Percentiles rank a stretch among this genome's conserved stretches.
These are phyloP conservation scores for Stagonosporopsis tanaceti DNA, from an alignment of 2,329 filamentous ascomycete genomes.

Conservation along the genomic window DNA sequence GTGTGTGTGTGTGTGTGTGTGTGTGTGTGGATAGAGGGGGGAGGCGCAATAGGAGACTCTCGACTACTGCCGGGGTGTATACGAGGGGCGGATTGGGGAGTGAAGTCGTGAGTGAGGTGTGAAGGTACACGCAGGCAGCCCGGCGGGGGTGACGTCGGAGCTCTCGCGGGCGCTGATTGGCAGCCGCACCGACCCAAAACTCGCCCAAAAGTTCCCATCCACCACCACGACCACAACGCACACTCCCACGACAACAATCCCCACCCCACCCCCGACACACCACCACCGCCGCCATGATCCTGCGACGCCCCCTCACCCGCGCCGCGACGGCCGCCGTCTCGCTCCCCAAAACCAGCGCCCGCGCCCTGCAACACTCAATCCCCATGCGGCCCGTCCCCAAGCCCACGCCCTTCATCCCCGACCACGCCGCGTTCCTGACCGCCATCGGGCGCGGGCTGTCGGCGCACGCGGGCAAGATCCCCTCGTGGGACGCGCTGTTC, in stretches of 20 bases:
- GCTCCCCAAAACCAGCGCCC: conserved; percentile 40
- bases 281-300: conserved; percentile 41
- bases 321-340: conserved; percentile 35
- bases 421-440: conserved; percentile 84
- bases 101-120: not conserved
- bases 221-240: not conserved
- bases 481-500: conserved; percentile 91
- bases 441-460: conserved; percentile 88
- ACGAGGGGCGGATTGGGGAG: not conserved
- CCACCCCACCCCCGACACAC: not conserved
- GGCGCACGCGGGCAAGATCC: conserved; percentile 84
- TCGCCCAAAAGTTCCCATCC: conserved; percentile 38
- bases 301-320: conserved; percentile 45
- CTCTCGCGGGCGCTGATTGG: not conserved
- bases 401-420: conserved; percentile 85
- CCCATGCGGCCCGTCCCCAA: conserved; percentile 63
- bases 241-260: not conserved
- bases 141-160: not conserved
- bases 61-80: conserved; percentile 68
- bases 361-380: conserved; percentile 51
- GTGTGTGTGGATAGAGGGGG: conserved; percentile 3
- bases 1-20: not conserved
- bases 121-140: not conserved
- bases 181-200: conserved; percentile 5
- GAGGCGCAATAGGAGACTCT: conserved; percentile 87